These are phyloP conservation scores for Pichia nakasei DNA, from an alignment of 805 yeast species.

Conservation along the genomic window DNA sequence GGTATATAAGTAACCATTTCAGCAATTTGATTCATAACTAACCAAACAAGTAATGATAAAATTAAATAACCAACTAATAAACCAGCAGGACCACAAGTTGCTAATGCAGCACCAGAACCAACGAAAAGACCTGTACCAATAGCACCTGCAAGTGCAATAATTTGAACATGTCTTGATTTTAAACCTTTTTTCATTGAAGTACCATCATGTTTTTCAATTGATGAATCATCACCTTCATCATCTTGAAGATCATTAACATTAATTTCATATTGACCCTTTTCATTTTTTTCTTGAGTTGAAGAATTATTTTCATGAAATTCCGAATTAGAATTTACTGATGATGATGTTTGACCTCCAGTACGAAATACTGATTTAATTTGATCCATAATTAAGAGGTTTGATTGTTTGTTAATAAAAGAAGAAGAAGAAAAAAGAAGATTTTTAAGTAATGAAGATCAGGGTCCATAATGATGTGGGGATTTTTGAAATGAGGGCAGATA, in stretches of 20 bases:
- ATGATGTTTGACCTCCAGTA: neutral
- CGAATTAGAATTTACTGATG: neutral
- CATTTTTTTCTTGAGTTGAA: neutral
- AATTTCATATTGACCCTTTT: neutral
- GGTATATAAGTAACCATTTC: slow-evolving; percentile 59
- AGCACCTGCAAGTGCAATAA: slow-evolving; percentile 65
- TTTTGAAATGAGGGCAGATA: no score
- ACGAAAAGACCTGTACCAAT: slow-evolving; percentile 57
- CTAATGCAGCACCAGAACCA: slow-evolving; percentile 39
- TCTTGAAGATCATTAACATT: neutral
- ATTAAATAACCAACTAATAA: slow-evolving; percentile 52
- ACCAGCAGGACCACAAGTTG: slow-evolving; percentile 26
- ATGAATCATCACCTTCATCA: neutral
- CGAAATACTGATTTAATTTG: neutral
- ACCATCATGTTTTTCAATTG: neutral
- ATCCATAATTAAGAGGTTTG: neutral
- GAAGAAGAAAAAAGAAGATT: neutral
- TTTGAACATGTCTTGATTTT: slow-evolving; percentile 44
- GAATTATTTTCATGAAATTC: neutral
- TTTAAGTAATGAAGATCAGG: no score
- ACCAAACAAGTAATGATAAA: slow-evolving; percentile 55
- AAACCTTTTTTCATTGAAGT: slow-evolving; percentile 31
- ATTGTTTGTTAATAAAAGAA: neutral
- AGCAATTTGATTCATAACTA: slow-evolving; percentile 55
- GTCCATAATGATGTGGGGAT: no score